Conservation (phyloP, 306 rosid species). For the Gastrolobium bilobum region DNA sequence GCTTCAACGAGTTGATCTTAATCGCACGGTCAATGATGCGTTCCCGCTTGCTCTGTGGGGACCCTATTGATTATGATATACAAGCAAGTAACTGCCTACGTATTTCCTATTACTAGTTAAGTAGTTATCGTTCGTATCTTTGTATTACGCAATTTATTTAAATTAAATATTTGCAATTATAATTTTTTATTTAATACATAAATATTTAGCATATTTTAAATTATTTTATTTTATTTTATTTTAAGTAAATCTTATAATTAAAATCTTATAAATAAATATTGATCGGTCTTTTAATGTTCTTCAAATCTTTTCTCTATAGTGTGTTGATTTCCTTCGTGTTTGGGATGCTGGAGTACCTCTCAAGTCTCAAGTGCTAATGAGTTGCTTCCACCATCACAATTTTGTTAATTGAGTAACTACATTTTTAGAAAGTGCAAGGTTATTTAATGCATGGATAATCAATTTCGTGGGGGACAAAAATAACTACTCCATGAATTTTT, state of each 20-base stretch:
- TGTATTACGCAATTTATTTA: no score
- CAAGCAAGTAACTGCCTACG: no score
- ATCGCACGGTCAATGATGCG: constrained; percentile 45
- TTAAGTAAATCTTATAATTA: no score
- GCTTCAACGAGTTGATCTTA: constrained; percentile 31
- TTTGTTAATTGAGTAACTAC: constrained; percentile 22
- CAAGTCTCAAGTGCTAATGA: constrained; percentile 14
- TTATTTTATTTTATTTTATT: no score
- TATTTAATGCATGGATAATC: constrained; percentile 32
- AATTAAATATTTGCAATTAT: no score
- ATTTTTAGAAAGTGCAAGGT: constrained; percentile 25
- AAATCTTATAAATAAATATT: background rate
- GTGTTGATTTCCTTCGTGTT: constrained; percentile 41
- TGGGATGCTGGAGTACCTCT: constrained; percentile 36
- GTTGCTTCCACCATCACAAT: constrained; percentile 39
- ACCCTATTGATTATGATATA: no score
- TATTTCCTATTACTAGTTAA: no score
- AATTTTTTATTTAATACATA: no score
- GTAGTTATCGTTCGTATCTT: no score
- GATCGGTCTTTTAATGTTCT: constrained; percentile 20
- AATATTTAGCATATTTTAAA: no score
- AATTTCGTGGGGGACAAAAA: background rate
- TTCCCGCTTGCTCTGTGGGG: background rate
- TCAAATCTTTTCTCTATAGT: constrained; percentile 27
- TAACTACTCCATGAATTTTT: background rate